Percentiles rank a stretch among this genome's conserved stretches.
Evolutionary conservation across 2,329 filamentous ascomycete genomes (phyloP).

Genomic region (Acarospora socialis): DNA sequence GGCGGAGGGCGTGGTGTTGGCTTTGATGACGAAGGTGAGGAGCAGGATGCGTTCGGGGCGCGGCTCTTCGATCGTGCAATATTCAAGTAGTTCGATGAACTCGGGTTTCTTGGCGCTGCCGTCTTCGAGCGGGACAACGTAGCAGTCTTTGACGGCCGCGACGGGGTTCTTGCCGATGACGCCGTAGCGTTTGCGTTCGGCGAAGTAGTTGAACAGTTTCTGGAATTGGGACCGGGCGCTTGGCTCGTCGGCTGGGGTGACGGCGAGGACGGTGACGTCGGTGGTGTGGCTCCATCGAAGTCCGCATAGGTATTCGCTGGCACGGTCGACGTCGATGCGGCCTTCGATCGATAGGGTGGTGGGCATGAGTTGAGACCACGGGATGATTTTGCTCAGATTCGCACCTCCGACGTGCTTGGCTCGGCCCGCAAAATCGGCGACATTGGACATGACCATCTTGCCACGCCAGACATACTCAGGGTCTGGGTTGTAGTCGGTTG

Average conservation of each 20-base stretch:
- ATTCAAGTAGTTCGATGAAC: constrained; percentile 77
- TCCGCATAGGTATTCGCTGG: constrained; percentile 81
- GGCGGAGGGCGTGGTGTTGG: constrained; percentile 21
- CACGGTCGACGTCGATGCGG: constrained; percentile 64
- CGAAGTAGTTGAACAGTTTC: constrained; percentile 76
- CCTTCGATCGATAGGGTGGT: constrained; percentile 47
- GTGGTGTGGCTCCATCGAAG: constrained; percentile 68
- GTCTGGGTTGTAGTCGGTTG: constrained; percentile 56
- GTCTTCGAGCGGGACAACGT: constrained; percentile 49
- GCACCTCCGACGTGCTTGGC: constrained; percentile 76
- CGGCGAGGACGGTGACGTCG: constrained; percentile 67
- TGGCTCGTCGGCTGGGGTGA: constrained; percentile 48
- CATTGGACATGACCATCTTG: constrained; percentile 57
- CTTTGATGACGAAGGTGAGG: constrained; percentile 71
- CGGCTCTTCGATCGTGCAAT: constrained; percentile 61
- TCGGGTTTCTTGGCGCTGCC: constrained; percentile 58
- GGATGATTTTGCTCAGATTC: constrained; percentile 50
- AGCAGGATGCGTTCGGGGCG: constrained; percentile 65
- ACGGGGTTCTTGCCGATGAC: constrained; percentile 12
- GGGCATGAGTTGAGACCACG: constrained; percentile 67
- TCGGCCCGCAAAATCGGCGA: constrained; percentile 61
- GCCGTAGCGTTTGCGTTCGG: constrained; percentile 57
- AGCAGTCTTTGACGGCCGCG: constrained; percentile 10
- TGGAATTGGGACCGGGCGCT: constrained; percentile 51
- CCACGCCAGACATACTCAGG: constrained; percentile 68